phyloP scores from a whole-genome alignment of 2,329 filamentous ascomycete species.

The Allantophomopsis lycopodina region DNA sequence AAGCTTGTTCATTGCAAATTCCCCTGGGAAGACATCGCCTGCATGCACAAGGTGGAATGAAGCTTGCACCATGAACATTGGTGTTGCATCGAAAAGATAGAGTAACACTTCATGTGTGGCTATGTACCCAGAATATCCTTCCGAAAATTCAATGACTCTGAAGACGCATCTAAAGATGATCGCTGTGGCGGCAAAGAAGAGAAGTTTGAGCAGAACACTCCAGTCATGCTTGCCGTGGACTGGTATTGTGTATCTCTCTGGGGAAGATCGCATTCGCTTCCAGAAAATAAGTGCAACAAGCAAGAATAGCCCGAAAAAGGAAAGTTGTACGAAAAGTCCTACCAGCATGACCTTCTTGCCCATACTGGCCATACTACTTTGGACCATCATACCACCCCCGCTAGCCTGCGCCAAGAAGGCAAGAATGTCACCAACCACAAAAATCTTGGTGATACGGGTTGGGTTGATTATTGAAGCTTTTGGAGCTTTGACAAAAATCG shows the following conservation, averaged over 20 bases:
- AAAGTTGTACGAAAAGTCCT: slow-evolving; percentile 31
- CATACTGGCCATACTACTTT: slow-evolving; percentile 5
- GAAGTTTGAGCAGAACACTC: not conserved
- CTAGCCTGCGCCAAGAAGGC: slow-evolving; percentile 33
- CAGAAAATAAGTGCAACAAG: slow-evolving; percentile 27
- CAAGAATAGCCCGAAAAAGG: slow-evolving; percentile 35
- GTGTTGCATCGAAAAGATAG: not conserved
- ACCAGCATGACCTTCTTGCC: slow-evolving; percentile 27
- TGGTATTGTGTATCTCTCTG: slow-evolving; percentile 1
- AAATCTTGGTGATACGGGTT: slow-evolving; percentile 35
- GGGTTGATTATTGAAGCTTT: slow-evolving; percentile 21
- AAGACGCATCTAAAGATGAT: not conserved
- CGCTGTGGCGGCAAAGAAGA: not conserved
- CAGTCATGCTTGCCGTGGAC: not conserved
- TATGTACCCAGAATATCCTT: slow-evolving; percentile 34
- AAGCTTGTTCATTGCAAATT: too few species aligned
- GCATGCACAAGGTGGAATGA: not conserved
- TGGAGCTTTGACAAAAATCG: slow-evolving; percentile 15
- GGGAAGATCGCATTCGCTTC: slow-evolving; percentile 14
- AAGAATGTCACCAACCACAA: slow-evolving; percentile 36
- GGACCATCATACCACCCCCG: slow-evolving; percentile 24
- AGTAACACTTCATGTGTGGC: not conserved
- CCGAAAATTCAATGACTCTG: not conserved
- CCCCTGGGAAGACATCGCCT: not conserved
- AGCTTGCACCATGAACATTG: not conserved